Conservation (phyloP, 2,329 filamentous ascomycete species). For the Fusarium compactum region DNA sequence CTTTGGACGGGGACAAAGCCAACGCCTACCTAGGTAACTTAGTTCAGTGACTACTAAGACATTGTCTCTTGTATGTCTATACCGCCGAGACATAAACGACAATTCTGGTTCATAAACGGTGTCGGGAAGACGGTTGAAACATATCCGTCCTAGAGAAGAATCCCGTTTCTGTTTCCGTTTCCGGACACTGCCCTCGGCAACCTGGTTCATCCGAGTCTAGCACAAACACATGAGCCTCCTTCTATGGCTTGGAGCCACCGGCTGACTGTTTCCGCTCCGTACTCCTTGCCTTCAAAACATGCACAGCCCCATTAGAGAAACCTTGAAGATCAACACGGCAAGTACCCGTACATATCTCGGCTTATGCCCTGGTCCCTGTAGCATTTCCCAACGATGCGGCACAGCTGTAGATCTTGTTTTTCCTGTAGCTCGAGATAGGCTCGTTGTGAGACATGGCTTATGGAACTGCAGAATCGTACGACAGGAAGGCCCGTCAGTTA, state of each 20-base stretch:
- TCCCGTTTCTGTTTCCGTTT: constrained; percentile 19
- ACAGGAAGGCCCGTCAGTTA: constrained; percentile 11
- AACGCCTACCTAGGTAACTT: background rate
- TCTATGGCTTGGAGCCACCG: constrained; percentile 4
- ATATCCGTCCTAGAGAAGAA: constrained; percentile 21
- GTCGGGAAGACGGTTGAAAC: constrained; percentile 27
- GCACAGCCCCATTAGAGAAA: constrained; percentile 16
- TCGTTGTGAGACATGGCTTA: constrained; percentile 35
- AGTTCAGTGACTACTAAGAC: constrained; percentile 22
- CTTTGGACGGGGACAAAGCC: constrained; percentile 12
- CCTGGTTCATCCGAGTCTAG: constrained; percentile 9
- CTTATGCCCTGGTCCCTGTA: constrained; percentile 18
- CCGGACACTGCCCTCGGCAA: background rate
- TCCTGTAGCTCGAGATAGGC: constrained; percentile 16
- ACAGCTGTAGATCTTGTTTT: constrained; percentile 22
- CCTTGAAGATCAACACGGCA: constrained; percentile 30
- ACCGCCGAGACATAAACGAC: constrained; percentile 20
- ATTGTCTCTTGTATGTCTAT: constrained; percentile 12
- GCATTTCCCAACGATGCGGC: constrained; percentile 23
- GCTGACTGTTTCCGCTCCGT: constrained; percentile 14
- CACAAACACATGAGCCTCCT: background rate
- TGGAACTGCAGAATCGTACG: constrained; percentile 39
- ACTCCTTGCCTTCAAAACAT: constrained; percentile 14
- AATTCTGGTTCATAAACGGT: constrained; percentile 9
- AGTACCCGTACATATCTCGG: constrained; percentile 8